Evolutionary conservation across 352 stramenopile species (phyloP), one percentile per base, ranked within the genome.

Genomic region (Pythium pyrilobum): DNA sequence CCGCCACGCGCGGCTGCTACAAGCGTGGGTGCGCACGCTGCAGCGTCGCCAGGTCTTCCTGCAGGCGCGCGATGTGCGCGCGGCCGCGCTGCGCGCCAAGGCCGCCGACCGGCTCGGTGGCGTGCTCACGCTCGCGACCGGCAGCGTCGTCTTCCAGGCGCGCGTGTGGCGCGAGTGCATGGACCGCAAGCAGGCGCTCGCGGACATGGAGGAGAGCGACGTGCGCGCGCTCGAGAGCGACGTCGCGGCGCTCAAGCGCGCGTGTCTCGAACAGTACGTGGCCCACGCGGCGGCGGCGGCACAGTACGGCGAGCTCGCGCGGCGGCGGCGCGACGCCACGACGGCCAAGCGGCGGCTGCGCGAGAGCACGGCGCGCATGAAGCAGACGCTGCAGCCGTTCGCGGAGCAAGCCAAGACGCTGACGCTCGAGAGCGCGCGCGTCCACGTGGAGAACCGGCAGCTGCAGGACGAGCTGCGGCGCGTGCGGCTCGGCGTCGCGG

Each of bases 101-200:
- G 81, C 71, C 7, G 32, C 55, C 11, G 62, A 70, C 4, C 85
- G 77, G 34, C 45, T 89, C 4, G 29, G 28, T 0, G 34, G 45
- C 1, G 53, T 69, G 36, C 66, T 74, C 28, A 52, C 49, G 9
- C 66, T 64, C 49, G 63, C 66, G 38, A 71, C 58, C 15, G 62
- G 59, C 20, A 72, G 65, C 52, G 71, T 85, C 20, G 53, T 86
- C 12, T 92, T 87, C 51, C 81, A 87, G 39, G 75, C 81, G 33
- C 66, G 65, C 7, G 77, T 89, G 15, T 92, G 81, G 81, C 69
- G 70, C 1, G 78, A 88, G 43, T 85, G 74, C 20, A 54, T 85
- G 18, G 79, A 81, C 44, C 58, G 67, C 33, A 80, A 77, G 37
- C 18, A 70, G 23, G 41, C 71, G 29, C 56, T 87, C 29, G 48